Base-by-base conservation (phyloP, 2,329 filamentous ascomycete species). In the Talaromyces islandicus region DNA sequence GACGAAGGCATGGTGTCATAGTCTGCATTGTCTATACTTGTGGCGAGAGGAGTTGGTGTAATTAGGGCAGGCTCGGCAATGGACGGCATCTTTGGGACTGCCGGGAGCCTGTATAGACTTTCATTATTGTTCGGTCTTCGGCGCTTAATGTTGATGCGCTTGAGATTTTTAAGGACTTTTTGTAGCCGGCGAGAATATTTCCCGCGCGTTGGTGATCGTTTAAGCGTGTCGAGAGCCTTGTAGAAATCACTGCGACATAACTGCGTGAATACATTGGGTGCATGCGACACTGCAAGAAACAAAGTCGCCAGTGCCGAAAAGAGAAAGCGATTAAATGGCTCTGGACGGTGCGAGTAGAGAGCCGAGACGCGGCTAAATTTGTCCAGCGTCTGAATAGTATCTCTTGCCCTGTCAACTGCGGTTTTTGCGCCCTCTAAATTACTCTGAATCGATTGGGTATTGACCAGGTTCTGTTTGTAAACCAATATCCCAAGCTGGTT, bases 401-500 rank as follows among this genome's bases (percentile, higher is more conserved):
- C 85, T 66, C 86, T 86, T 10, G 85, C 84, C 11, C 87, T 80
- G 59, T 83, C 81, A 24, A 87, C 82, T 1, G 83, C 84, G 0
- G 83, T 88, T 67, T 90, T 85, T 0, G 92, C 91, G 62, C 90
- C 87, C 6, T 78, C 74, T 43, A 87, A 81, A 69, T 95, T 88
- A 56, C 87, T 84, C 77, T 88, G 85, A 66, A 96, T 96, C 68
- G 88, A 91, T 11, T 86, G 89, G 3, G 89, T 86, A 32, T 88
- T 92, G 71, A 96, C 90, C 9, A 97, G 77, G 1, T 96, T 87
- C 0, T 92, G 91, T 0, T 91, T 90, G 73, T 95, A 91, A 46
- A 97, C 88, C 72, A 91, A 87, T 65, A 92, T 93, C 6, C 92
- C 88, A 75, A 96, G 89, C 77, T 95, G 92, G 68, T 96, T 96